Percentiles rank a stretch among this genome's conserved stretches.
Evolutionary conservation across 441 rosid genomes (phyloP).

Genomic region (Adansonia rubrostipa): DNA sequence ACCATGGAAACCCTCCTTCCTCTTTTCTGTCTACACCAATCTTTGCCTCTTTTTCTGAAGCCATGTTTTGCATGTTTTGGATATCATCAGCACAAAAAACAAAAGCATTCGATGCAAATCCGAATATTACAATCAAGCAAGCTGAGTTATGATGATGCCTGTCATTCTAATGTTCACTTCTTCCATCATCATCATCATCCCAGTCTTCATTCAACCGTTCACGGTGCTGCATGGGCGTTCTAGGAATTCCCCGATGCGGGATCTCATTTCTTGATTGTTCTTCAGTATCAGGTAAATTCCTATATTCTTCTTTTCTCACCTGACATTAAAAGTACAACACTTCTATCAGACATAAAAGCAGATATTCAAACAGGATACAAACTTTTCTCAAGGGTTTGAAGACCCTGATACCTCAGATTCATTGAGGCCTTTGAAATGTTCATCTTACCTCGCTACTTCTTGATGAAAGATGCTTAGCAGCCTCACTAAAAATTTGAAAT

Average conservation of each 20-base stretch:
- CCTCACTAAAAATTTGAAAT: slow-evolving; percentile 56
- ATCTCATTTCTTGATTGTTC: slow-evolving; percentile 42
- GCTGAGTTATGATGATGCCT: not conserved
- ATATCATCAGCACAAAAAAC: not conserved
- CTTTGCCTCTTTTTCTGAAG: not conserved
- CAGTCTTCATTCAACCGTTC: slow-evolving; percentile 42
- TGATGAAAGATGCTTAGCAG: slow-evolving; percentile 47
- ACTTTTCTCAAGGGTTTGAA: not conserved
- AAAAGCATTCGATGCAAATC: not conserved
- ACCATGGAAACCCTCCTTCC: not conserved
- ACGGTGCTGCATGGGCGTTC: slow-evolving; percentile 34
- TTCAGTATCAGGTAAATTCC: slow-evolving; percentile 44
- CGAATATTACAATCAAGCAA: not conserved
- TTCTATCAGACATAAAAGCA: slow-evolving; percentile 19
- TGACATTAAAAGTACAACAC: slow-evolving; percentile 22
- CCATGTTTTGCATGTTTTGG: not conserved
- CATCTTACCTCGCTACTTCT: slow-evolving; percentile 35
- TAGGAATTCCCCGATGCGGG: slow-evolving; percentile 36
- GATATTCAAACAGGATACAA: not conserved
- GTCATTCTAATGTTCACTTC: slow-evolving; percentile 32
- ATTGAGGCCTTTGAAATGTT: slow-evolving; percentile 36
- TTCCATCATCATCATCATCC: slow-evolving; percentile 41
- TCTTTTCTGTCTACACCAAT: not conserved
- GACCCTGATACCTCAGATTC: slow-evolving; percentile 46
- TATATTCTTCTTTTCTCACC: slow-evolving; percentile 34